A percentile compares a stretch with the other conserved stretches of the same genome.
Conservation (phyloP, 495 filamentous ascomycete genomes). For the Hypoxylon fragiforme region DNA sequence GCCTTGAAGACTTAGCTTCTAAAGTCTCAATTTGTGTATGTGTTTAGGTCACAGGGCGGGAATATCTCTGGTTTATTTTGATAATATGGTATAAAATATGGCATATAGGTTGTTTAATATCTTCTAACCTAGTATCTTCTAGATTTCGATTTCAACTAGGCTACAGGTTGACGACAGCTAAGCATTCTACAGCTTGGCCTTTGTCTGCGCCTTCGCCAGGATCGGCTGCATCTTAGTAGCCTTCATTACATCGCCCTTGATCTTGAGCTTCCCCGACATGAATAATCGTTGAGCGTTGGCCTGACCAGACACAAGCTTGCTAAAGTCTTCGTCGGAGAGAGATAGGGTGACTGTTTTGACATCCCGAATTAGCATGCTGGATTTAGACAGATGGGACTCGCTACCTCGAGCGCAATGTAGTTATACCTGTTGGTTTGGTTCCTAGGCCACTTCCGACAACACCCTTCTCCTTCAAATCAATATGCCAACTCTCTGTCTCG, state of each 20-base stretch:
- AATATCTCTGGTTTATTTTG: too few species aligned
- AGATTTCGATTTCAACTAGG: not conserved
- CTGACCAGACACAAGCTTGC: conserved; percentile 78
- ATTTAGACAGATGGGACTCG: conserved; percentile 1
- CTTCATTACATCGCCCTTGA: conserved; percentile 98
- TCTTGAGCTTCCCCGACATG: conserved; percentile 96
- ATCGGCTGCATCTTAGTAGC: conserved; percentile 96
- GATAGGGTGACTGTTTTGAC: conserved; percentile 69
- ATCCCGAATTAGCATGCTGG: conserved; percentile 9
- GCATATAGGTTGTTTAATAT: not conserved
- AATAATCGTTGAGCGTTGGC: conserved; percentile 93
- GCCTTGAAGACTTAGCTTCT: too few species aligned
- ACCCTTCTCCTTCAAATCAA: conserved; percentile 91
- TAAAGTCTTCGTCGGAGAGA: conserved; percentile 86
- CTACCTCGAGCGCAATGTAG: not conserved
- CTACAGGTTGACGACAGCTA: conserved; percentile 1
- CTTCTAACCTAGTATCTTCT: not conserved
- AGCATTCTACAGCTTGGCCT: conserved; percentile 74
- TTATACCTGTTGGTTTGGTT: conserved; percentile 77
- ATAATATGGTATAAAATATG: not conserved
- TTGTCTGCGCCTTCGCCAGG: conserved; percentile 81
- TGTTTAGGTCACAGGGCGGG: too few species aligned
- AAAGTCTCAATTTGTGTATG: too few species aligned
- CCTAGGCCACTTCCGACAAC: conserved; percentile 75
- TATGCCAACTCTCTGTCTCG: conserved; percentile 83